Conservation (phyloP, 805 yeast species). For the Pichia nakasei region DNA sequence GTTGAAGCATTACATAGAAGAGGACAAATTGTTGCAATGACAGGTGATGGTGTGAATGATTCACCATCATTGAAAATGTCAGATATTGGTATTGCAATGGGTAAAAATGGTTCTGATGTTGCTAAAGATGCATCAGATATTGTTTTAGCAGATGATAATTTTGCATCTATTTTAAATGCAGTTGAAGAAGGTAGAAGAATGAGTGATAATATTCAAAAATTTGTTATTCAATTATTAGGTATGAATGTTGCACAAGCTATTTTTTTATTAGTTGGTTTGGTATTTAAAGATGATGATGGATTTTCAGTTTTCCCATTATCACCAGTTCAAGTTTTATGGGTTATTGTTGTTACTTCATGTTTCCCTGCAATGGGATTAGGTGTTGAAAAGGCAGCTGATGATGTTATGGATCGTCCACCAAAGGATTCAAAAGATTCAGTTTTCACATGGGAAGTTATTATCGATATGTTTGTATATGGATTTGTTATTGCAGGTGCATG, state of each 20-base stretch:
- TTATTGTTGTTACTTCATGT: constrained; percentile 68
- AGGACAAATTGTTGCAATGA: constrained; percentile 64
- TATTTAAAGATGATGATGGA: constrained; percentile 52
- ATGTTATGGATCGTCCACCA: constrained; percentile 57
- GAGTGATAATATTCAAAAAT: constrained; percentile 71
- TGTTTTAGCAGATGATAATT: constrained; percentile 67
- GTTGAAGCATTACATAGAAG: constrained; percentile 66
- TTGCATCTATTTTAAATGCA: constrained; percentile 70
- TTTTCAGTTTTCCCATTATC: constrained; percentile 75
- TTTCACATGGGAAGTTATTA: constrained; percentile 56
- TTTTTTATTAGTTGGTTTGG: constrained; percentile 62
- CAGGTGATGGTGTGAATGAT: constrained; percentile 80
- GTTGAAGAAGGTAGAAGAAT: constrained; percentile 75
- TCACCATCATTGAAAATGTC: constrained; percentile 70
- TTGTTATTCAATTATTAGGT: constrained; percentile 63
- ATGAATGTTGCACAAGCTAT: constrained; percentile 67
- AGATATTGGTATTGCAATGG: constrained; percentile 82
- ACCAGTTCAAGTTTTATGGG: constrained; percentile 76
- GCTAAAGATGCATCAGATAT: constrained; percentile 81
- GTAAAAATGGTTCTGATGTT: constrained; percentile 71
- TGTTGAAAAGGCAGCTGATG: constrained; percentile 54
- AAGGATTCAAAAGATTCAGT: constrained; percentile 45
- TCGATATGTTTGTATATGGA: constrained; percentile 69
- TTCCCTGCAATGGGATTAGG: constrained; percentile 84
- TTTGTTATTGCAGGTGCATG: constrained; percentile 65